Evolutionary conservation across 192 early-diverging fungal genomes (phyloP).

Genomic region (Diversispora epigaea): DNA sequence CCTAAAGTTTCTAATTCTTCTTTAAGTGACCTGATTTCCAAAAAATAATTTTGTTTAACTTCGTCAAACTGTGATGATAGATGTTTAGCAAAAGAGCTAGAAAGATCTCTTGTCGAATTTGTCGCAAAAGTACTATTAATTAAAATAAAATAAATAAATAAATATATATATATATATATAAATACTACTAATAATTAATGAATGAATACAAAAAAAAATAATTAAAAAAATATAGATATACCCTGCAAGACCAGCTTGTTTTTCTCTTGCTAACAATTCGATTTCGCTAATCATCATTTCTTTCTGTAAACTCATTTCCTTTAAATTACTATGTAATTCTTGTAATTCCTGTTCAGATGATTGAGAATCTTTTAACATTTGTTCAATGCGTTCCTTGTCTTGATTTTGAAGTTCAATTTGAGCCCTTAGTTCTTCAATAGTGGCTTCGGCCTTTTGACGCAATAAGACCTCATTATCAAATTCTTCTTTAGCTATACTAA

Average conservation of each 20-base stretch:
- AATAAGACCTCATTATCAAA: slow-evolving; percentile 38
- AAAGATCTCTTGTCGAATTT: slow-evolving; percentile 8
- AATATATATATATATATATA: not conserved
- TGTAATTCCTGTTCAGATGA: slow-evolving; percentile 18
- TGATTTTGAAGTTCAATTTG: slow-evolving; percentile 31
- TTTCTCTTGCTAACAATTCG: slow-evolving; percentile 37
- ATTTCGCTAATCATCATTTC: slow-evolving; percentile 40
- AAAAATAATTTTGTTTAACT: slow-evolving; percentile 46
- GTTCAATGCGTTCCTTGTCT: slow-evolving; percentile 7
- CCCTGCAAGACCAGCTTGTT: slow-evolving; percentile 45
- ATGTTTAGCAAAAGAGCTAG: slow-evolving; percentile 33
- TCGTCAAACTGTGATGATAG: slow-evolving; percentile 45
- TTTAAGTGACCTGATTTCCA: slow-evolving; percentile 49
- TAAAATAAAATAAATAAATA: not conserved
- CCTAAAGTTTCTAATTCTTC: slow-evolving; percentile 47
- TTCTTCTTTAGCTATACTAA: slow-evolving; percentile 40
- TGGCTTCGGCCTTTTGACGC: slow-evolving; percentile 32
- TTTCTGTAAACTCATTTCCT: slow-evolving; percentile 36
- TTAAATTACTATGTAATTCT: slow-evolving; percentile 37
- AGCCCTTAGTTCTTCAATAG: slow-evolving; percentile 33
- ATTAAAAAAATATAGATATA: slow-evolving; percentile 1
- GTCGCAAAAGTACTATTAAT: slow-evolving; percentile 4
- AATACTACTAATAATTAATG: not conserved
- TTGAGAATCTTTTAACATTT: slow-evolving; percentile 16
- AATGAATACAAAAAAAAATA: no score